Base-by-base conservation (phyloP, 2,329 filamentous ascomycete genomes). In the Nothophaeocryptopus gaeumannii region DNA sequence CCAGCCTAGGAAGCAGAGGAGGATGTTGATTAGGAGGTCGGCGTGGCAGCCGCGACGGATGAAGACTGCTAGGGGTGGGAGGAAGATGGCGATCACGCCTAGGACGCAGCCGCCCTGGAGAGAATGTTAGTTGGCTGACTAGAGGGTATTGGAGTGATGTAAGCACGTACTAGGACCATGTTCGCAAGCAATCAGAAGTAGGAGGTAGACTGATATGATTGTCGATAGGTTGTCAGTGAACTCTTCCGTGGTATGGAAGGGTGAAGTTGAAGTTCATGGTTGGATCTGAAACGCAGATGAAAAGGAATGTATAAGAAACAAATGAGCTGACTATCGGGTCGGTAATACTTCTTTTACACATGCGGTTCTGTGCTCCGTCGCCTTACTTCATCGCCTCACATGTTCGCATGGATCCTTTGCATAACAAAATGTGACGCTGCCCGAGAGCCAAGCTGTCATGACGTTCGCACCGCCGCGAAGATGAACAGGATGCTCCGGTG, bases 51-150 rank as follows among this genome's bases (percentile, higher is more conserved):
- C 89, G 59, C 85, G 82, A 81, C 95, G 89, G 59, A 95, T 84
- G 79, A 95, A 89, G 69, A 95, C 89, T 75, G 89, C 88, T 40
- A 95, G 75, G 68, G 90, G 90, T 46, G 90, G 90, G 60, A 95
- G 82, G 50, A 58, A 50, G 46, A 58, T 50, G 47, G 55, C 53
- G 41, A 53, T 53, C 38, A 58, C 47, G 47, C 43, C 55, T 40
- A 58, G 53, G 20, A 55, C 20, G 9, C 47, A 34, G 13, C 55
- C 55, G 53, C 55, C 55, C 55, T 58, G 45, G 5, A 11, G 14
- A 35, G 31, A 33, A n/a, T 20, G 43, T 48, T 39, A 55, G 48
- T 31, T 14, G 11, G 20, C 29, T 15, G 37, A 32, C 36, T 5
- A n/a, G 11, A 15, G 26, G 20, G 9, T 9, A 26, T 15, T 0